phyloP scores from a whole-genome alignment of 768 basidiomycete species.

The Collybiopsis confluens region DNA sequence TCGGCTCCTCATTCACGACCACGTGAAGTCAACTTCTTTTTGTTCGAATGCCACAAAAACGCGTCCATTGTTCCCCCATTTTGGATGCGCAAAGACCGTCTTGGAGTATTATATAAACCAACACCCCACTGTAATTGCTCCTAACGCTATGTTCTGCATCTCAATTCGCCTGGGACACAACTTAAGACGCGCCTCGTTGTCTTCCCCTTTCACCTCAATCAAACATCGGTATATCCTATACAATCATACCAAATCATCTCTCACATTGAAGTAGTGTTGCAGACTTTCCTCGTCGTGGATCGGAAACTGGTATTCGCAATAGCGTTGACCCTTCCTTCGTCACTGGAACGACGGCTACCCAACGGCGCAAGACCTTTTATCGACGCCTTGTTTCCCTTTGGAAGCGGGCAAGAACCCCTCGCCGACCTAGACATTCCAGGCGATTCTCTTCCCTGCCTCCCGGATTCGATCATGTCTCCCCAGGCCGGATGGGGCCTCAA shows the following conservation, averaged over 20 bases:
- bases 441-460: slow-evolving; percentile 31
- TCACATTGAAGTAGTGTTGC: neutral
- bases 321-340: neutral
- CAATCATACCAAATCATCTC: neutral
- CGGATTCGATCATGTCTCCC: slow-evolving; percentile 25
- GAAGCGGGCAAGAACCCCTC: slow-evolving; percentile 24
- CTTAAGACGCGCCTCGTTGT: neutral
- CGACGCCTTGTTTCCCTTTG: slow-evolving; percentile 25
- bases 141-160: neutral
- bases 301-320: neutral
- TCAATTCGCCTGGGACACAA: neutral
- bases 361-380: slow-evolving; percentile 9
- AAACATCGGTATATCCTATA: neutral
- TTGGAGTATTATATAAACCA: too few species aligned
- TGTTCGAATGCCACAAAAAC: neutral
- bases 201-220: neutral
- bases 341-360: neutral
- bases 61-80: neutral
- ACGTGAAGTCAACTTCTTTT: neutral
- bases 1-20: neutral
- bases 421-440: slow-evolving; percentile 18
- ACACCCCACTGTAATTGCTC: too few species aligned
- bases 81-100: neutral
- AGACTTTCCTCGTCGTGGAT: neutral
- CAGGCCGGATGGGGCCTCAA: neutral